Base-by-base conservation (phyloP, 1,284 basidiomycete genomes). In the Leccinum cinnamomeum region DNA sequence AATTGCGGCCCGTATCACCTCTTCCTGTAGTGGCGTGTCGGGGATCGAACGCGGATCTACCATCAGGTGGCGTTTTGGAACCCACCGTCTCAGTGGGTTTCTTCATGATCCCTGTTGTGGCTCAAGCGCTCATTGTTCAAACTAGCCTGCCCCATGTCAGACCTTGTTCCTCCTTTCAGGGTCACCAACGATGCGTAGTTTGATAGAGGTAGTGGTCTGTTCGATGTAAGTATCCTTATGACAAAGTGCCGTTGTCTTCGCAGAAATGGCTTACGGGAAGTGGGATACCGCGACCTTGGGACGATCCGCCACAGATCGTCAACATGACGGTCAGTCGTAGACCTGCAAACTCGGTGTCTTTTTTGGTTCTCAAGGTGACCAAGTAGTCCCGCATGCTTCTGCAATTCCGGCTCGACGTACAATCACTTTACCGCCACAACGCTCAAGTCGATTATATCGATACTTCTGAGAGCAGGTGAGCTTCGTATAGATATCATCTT, bases 251-350 rank as follows among this genome's bases (percentile, higher is more conserved):
- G 18, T 50, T 23, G 25, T 12, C 7, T 25, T 28, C 41, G 48
- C 48, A 20, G 33, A 30, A 16, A 39, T 56, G 25, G 25, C 37
- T 50, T 39, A 18, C 7, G 53, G 7, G 57, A 56, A 60, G 51
- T 35, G 44, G 50, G 16, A 23, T 51, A 39, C 60, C 41, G 8
- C 41, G 33, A 58, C 14, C 58, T 53, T 35, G 56, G 37, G 62
- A 58, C 62, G 65, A 72, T 69, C 67, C 65, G 57, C 62, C 61
- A 63, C 59, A 28, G 62, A 72, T 70, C 55, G 53, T 57, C 68
- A 41, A 53, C 53, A 58, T 28, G 30, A 20, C 3, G 14, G 30
- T 54, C 33, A 50, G 51, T 25, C 7, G 55, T 7, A 30, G 39
- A 44, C n/a, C 55, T 50, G 30, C n/a, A 3, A 55, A 50, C 14